Conservation (phyloP, 176 grass and related monocot species). For the Juncus inflexus region DNA sequence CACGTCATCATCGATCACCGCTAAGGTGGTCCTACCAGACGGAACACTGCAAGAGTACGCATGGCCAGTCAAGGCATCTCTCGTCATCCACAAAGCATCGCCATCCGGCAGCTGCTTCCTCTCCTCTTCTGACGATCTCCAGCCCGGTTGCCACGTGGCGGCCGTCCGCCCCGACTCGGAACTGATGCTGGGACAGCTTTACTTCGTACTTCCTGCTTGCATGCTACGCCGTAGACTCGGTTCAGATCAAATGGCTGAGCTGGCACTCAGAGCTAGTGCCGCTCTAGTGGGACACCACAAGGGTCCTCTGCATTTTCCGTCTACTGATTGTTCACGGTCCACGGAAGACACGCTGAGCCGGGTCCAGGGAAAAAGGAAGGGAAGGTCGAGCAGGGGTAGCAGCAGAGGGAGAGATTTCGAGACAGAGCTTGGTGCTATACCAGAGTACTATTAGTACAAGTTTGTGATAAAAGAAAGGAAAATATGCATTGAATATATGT, state of each 20-base stretch:
- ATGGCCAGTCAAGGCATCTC: slow-evolving; percentile 46
- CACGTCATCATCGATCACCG: slow-evolving; percentile 15
- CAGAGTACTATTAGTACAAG: slow-evolving; percentile 37
- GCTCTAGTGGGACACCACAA: slow-evolving; percentile 48
- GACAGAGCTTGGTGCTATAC: slow-evolving; percentile 70
- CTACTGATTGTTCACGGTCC: background rate
- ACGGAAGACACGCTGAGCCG: background rate
- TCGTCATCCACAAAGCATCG: slow-evolving; percentile 39
- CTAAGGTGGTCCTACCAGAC: slow-evolving; percentile 55
- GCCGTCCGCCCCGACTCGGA: slow-evolving; percentile 36
- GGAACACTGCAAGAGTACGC: slow-evolving; percentile 58
- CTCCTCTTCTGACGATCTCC: slow-evolving; percentile 72
- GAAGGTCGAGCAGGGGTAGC: slow-evolving; percentile 32
- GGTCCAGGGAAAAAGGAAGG: slow-evolving; percentile 23
- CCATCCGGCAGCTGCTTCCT: slow-evolving; percentile 37
- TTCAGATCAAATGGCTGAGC: slow-evolving; percentile 76
- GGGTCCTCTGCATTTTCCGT: slow-evolving; percentile 46
- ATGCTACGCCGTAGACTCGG: slow-evolving; percentile 56
- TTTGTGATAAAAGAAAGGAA: too few relatives aligned
- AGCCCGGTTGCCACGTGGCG: slow-evolving; percentile 46
- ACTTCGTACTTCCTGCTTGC: slow-evolving; percentile 70
- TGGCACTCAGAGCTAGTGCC: slow-evolving; percentile 71
- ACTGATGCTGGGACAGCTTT: slow-evolving; percentile 81
- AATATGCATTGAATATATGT: too few relatives aligned
- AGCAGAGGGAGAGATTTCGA: slow-evolving; percentile 55